A percentile compares a stretch with the other conserved stretches of the same genome.
These are phyloP conservation scores for Capsicum chinense DNA, from an alignment of 257 asterid genomes.

Conservation along the genomic window DNA sequence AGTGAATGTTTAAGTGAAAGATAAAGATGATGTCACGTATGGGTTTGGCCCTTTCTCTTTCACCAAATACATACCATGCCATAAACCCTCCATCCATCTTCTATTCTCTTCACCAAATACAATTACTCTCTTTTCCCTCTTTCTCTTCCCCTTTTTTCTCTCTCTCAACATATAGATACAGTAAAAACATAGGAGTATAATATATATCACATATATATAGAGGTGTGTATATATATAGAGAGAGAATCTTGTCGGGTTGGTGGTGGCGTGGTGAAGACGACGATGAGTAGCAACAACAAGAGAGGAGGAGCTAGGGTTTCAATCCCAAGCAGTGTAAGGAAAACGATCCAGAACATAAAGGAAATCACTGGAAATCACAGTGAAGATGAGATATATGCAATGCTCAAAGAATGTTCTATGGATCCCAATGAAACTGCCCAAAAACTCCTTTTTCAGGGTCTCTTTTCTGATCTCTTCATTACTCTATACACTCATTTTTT, in stretches of 20 bases:
- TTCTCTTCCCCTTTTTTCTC: background rate
- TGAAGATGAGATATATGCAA: slow-evolving; percentile 91
- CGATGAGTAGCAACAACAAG: slow-evolving; percentile 67
- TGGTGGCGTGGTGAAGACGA: slow-evolving; percentile 37
- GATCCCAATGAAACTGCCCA: slow-evolving; percentile 94
- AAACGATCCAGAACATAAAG: slow-evolving; percentile 78
- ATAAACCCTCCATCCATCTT: too few relatives aligned
- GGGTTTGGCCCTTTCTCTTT: too few relatives aligned
- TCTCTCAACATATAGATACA: slow-evolving; percentile 18
- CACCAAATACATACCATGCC: too few relatives aligned
- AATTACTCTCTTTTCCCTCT: slow-evolving; percentile 20
- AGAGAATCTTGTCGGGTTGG: slow-evolving; percentile 39
- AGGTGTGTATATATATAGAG: slow-evolving; percentile 8
- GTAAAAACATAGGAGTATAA: background rate
- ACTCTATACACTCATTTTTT: background rate
- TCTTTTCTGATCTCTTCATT: slow-evolving; percentile 48
- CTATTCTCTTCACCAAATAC: slow-evolving; percentile 5
- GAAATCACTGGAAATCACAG: slow-evolving; percentile 90
- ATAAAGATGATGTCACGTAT: too few relatives aligned
- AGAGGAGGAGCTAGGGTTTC: slow-evolving; percentile 58
- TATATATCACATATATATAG: background rate
- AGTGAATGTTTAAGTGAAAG: too few relatives aligned
- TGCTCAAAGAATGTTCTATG: slow-evolving; percentile 90
- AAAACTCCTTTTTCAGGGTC: slow-evolving; percentile 88
- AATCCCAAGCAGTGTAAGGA: slow-evolving; percentile 72